Evolutionary conservation across 2,329 filamentous ascomycete species (phyloP).

Genomic region (Kalaharituber pfeilii): DNA sequence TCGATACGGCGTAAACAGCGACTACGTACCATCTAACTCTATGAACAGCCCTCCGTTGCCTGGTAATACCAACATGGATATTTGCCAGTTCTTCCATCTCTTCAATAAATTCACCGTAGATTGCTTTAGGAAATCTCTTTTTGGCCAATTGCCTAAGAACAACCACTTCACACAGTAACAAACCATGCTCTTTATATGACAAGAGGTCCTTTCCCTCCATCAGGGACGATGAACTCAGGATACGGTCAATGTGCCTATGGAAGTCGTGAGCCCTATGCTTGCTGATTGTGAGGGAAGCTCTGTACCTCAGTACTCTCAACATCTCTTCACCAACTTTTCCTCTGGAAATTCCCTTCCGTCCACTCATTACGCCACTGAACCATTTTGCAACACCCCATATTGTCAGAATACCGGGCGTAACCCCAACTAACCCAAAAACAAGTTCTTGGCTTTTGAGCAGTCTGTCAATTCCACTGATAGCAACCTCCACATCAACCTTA

Average conservation of each 20-base stretch:
- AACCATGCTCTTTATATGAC: conserved; percentile 79
- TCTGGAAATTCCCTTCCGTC: conserved; percentile 48
- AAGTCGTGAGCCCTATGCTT: background rate
- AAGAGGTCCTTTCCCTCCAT: conserved; percentile 43
- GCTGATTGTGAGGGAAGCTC: conserved; percentile 43
- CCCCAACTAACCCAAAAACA: conserved; percentile 89
- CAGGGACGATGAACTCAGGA: conserved; percentile 30
- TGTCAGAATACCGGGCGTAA: conserved; percentile 85
- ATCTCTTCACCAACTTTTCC: conserved; percentile 51
- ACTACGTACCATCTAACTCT: conserved; percentile 74
- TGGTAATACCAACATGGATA: conserved; percentile 54
- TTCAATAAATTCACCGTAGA: conserved; percentile 70
- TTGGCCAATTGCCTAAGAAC: conserved; percentile 53
- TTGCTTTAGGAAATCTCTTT: conserved; percentile 46
- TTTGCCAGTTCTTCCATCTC: conserved; percentile 77
- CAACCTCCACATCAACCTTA: conserved; percentile 93
- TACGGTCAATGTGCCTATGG: conserved; percentile 22
- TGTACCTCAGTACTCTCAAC: conserved; percentile 50
- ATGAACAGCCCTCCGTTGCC: conserved; percentile 62
- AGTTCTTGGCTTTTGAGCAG: conserved; percentile 91
- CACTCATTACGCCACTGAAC: conserved; percentile 42
- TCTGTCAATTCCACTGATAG: conserved; percentile 86
- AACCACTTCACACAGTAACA: conserved; percentile 80
- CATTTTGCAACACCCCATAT: conserved; percentile 59
- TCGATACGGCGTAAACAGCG: background rate